These are phyloP conservation scores for Ricinus communis DNA, from an alignment of 345 rosid genomes.

Conservation along the genomic window DNA sequence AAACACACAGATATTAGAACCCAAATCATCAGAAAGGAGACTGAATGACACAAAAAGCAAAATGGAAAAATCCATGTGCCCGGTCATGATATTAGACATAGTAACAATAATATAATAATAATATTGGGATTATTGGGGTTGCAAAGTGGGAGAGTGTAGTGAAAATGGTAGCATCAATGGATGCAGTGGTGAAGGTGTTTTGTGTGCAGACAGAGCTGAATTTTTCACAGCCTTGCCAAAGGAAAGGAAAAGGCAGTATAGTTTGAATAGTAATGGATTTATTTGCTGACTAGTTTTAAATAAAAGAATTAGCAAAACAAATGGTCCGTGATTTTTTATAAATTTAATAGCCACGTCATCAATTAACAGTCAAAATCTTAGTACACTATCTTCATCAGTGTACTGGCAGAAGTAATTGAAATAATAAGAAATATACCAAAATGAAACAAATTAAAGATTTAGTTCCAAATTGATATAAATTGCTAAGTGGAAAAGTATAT, in stretches of 20 bases:
- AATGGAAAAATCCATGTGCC: constrained; percentile 35
- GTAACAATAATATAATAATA: constrained; percentile 16
- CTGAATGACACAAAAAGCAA: constrained; percentile 32
- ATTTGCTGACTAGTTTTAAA: no score
- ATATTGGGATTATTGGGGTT: constrained; percentile 29
- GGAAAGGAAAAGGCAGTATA: constrained; percentile 85
- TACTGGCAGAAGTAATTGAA: no score
- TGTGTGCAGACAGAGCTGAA: constrained; percentile 93
- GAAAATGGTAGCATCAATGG: constrained; percentile 79
- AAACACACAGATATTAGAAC: constrained; percentile 22
- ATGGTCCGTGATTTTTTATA: no score
- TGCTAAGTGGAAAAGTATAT: no score
- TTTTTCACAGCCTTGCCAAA: constrained; percentile 88
- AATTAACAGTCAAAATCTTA: no score
- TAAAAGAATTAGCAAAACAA: no score
- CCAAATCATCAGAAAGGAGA: constrained; percentile 35
- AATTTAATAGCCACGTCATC: no score
- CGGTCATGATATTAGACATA: constrained; percentile 21
- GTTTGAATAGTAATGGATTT: constrained; percentile 85
- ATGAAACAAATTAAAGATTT: no score
- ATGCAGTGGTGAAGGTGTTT: constrained; percentile 88
- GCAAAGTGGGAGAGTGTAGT: constrained; percentile 68
- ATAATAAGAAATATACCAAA: no score
- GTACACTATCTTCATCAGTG: no score
- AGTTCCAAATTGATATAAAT: no score